These are phyloP conservation scores for Leucocoprinus sp. DNA, from an alignment of 768 basidiomycete species.

Conservation along the genomic window DNA sequence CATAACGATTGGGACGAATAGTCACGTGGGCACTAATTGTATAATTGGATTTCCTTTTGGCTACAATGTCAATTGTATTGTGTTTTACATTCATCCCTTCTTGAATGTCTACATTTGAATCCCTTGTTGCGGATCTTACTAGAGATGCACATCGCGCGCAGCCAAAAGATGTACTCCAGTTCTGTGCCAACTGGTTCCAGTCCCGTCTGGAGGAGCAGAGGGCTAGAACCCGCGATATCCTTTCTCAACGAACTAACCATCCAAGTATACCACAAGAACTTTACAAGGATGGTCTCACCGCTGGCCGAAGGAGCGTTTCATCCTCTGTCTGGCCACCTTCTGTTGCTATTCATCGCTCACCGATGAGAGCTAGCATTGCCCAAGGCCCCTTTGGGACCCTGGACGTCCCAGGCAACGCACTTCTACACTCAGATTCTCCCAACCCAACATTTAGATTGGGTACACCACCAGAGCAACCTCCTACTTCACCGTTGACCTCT, in stretches of 20 bases:
- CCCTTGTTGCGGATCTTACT: conserved; percentile 76
- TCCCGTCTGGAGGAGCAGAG: conserved; percentile 80
- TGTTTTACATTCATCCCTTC: neutral
- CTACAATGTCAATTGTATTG: conserved; percentile 8
- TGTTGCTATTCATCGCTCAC: conserved; percentile 53
- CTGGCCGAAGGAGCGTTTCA: conserved; percentile 15
- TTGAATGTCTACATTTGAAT: conserved; percentile 68
- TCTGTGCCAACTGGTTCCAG: conserved; percentile 93
- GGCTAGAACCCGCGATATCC: conserved; percentile 57
- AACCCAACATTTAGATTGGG: conserved; percentile 56
- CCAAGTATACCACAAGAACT: conserved; percentile 48
- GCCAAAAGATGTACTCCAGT: conserved; percentile 87
- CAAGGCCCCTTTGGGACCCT: conserved; percentile 72
- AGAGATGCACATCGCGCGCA: conserved; percentile 81
- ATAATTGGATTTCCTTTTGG: conserved; percentile 10
- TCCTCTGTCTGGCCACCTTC: conserved; percentile 34
- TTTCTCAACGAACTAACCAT: conserved; percentile 44
- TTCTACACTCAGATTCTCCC: conserved; percentile 45
- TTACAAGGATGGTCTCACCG: conserved; percentile 45
- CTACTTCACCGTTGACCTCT: conserved; percentile 48
- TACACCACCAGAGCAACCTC: conserved; percentile 44
- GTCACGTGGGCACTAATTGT: conserved; percentile 18
- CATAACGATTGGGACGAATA: conserved; percentile 51
- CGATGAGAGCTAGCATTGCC: conserved; percentile 45
- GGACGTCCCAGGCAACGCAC: conserved; percentile 74